phyloP scores from a whole-genome alignment of 2,329 filamentous ascomycete species.

The Fusarium illudens region DNA sequence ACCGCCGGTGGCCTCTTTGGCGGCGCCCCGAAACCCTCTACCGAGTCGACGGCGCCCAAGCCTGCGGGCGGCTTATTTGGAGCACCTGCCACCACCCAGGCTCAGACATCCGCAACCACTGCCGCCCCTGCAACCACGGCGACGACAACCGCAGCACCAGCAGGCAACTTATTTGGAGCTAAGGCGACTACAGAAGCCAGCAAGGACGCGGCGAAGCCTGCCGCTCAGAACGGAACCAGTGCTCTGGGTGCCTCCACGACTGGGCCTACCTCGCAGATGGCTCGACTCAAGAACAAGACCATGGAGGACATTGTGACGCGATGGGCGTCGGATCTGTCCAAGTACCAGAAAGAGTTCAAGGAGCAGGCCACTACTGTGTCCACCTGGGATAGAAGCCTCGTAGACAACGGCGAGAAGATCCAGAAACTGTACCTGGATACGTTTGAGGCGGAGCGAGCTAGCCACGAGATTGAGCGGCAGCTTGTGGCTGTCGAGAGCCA shows the following conservation, averaged over 20 bases:
- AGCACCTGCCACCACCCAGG: conserved; percentile 27
- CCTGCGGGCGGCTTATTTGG: conserved; percentile 42
- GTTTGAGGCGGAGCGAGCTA: conserved; percentile 92
- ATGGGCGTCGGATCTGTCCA: conserved; percentile 93
- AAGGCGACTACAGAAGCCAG: conserved; percentile 45
- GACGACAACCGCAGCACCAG: conserved; percentile 44
- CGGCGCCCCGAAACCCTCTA: conserved; percentile 32
- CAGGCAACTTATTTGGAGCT: conserved; percentile 46
- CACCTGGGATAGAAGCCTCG: conserved; percentile 88
- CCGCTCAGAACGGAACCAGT: conserved; percentile 46
- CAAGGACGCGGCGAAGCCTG: conserved; percentile 44
- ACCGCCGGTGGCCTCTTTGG: conserved; percentile 39
- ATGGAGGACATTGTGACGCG: conserved; percentile 99
- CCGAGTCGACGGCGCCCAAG: conserved; percentile 34
- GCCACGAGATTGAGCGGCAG: conserved; percentile 92
- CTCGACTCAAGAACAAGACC: conserved; percentile 95
- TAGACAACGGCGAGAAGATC: conserved; percentile 95
- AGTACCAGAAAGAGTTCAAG: conserved; percentile 97
- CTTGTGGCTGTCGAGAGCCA: conserved; percentile 88
- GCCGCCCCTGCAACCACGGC: conserved; percentile 42
- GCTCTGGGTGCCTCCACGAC: conserved; percentile 76
- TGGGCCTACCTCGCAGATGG: conserved; percentile 84
- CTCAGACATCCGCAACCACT: conserved; percentile 35
- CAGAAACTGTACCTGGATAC: conserved; percentile 91
- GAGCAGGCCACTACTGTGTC: conserved; percentile 87